Evolutionary conservation across 345 rosid species (phyloP), one percentile per base, ranked within the genome.

Genomic region (Aquilaria yunnanensis): DNA sequence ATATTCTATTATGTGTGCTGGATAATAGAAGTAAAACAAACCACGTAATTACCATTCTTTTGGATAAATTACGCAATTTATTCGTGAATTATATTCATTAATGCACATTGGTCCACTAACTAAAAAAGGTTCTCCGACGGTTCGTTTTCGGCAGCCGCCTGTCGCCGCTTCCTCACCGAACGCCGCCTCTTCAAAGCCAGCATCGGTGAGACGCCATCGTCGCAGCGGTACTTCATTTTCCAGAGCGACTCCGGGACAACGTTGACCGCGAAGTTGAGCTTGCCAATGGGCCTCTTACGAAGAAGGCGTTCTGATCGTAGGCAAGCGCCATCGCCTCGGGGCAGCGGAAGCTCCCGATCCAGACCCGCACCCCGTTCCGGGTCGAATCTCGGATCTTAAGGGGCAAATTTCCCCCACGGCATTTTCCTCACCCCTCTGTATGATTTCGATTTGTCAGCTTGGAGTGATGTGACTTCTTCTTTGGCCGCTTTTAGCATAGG

Each of bases 381-480:
- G 23, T 16, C 23, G 23, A 16, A 16, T 16, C 23, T 16, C 23
- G 23, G 92, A 0, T 90, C 96, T 3, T 88, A 92, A 0, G 96
- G 92, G 1, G 92, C 96, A 8, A 12, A 85, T 45, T 83, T 83
- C 4, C 96, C 92, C 92, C 96, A 85, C 0, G 92, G 96, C 68
- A 92, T 59, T 75, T 64, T 80, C 67, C 96, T 72, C 0, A 85
- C 92, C 29, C 92, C 92, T 77, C 92, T 69, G 66, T 77, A 83
- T 4, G 82, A 60, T 53, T 64, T 84, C 33, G 4, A 63, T 56
- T 64, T 73, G 13, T 58, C 47, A 57, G 9, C n/a, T 56, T 5
- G 77, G 70, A 47, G 56, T 70, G 12, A 67, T 66, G 31, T 77
- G 79, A 16, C 23, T 16, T 16, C 23, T 16, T 16, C 23, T 16